Conservation (phyloP, 345 rosid genomes). For the Chamaenerion angustifolium region DNA sequence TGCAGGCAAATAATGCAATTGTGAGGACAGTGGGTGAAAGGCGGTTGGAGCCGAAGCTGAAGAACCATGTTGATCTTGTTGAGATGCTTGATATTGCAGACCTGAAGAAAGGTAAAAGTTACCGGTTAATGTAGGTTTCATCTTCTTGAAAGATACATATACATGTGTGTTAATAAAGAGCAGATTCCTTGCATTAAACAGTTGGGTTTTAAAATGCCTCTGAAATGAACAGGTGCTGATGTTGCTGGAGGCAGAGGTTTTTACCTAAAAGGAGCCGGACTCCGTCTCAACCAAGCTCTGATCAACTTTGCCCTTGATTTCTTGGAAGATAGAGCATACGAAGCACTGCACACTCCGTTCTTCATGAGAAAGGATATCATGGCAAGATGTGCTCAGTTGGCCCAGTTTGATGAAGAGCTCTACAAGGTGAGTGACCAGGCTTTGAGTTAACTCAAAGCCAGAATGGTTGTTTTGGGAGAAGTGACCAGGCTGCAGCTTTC, state of each 20-base stretch:
- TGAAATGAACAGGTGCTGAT: slow-evolving; percentile 43
- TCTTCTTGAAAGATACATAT: no score
- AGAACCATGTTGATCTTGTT: slow-evolving; percentile 87
- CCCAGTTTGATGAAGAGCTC: slow-evolving; percentile 89
- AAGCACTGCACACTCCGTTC: slow-evolving; percentile 73
- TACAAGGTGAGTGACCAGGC: slow-evolving; percentile 44
- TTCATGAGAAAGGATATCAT: slow-evolving; percentile 86
- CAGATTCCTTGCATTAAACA: no score
- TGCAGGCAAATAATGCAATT: slow-evolving; percentile 63
- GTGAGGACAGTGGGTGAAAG: slow-evolving; percentile 49
- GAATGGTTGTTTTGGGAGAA: no score
- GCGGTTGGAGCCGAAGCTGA: slow-evolving; percentile 38
- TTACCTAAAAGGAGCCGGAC: slow-evolving; percentile 76
- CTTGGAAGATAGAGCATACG: slow-evolving; percentile 55
- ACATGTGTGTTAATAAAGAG: no score
- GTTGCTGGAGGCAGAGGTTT: slow-evolving; percentile 85
- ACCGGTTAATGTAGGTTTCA: no score
- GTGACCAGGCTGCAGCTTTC: not conserved
- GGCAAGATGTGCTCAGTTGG: slow-evolving; percentile 88
- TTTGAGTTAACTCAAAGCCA: no score
- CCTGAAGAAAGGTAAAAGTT: slow-evolving; percentile 44
- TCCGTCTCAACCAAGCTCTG: slow-evolving; percentile 82
- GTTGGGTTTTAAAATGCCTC: no score
- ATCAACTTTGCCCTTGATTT: slow-evolving; percentile 69
- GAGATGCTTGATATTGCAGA: slow-evolving; percentile 80